These are phyloP conservation scores for Globisporangium cystogenes DNA, from an alignment of 352 stramenopile genomes.

Conservation along the genomic window DNA sequence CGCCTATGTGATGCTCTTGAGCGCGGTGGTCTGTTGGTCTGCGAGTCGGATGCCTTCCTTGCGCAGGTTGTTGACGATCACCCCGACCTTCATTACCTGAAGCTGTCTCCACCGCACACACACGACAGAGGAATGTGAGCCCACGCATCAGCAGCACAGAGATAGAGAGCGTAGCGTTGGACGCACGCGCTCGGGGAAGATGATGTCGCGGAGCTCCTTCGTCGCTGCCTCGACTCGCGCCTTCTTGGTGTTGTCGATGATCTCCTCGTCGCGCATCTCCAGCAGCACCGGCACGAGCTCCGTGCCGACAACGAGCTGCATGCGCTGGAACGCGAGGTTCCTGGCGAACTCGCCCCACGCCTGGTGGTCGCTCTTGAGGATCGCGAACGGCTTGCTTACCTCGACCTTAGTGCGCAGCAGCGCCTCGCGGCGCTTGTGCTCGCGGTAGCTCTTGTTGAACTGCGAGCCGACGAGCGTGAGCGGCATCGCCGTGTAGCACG, in stretches of 20 bases:
- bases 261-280: constrained; percentile 38
- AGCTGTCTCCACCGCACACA: constrained; percentile 24
- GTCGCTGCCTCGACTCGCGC: constrained; percentile 18
- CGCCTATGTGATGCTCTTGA: constrained; percentile 54
- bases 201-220: constrained; percentile 41
- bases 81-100: constrained; percentile 52
- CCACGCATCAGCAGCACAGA: neutral
- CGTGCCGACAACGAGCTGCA: constrained; percentile 30
- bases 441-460: constrained; percentile 80
- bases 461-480: constrained; percentile 74
- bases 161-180: too few relatives aligned
- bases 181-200: constrained; percentile 44
- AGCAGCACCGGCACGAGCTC: constrained; percentile 40
- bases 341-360: constrained; percentile 45
- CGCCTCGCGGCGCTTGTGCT: constrained; percentile 70
- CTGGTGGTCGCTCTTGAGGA: constrained; percentile 32
- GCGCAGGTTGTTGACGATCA: constrained; percentile 58
- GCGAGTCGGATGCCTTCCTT: constrained; percentile 68
- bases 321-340: constrained; percentile 40
- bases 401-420: constrained; percentile 66
- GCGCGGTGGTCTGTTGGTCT: constrained; percentile 60
- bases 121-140: neutral
- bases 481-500: constrained; percentile 79
- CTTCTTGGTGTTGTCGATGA: constrained; percentile 41
- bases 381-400: constrained; percentile 55